Conservation (phyloP, 2,329 filamentous ascomycete species). For the Fusarium pseudonygamai region DNA sequence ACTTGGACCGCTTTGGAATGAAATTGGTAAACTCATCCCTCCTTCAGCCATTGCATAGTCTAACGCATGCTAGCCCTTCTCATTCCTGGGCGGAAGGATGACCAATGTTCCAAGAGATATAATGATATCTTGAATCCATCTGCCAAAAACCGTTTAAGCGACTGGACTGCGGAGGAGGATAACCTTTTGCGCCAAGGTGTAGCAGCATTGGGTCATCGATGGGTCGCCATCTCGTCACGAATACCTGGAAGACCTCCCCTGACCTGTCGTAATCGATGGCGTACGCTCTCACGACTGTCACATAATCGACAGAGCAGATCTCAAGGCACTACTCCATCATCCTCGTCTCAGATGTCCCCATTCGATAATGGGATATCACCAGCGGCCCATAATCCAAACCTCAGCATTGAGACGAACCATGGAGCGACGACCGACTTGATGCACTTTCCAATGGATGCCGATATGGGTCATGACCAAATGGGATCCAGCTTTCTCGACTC, state of each 20-base stretch:
- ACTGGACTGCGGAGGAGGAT: conserved; percentile 43
- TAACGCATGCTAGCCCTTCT: conserved; percentile 25
- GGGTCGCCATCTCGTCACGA: conserved; percentile 42
- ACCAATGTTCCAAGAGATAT: conserved; percentile 45
- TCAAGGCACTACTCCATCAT: conserved; percentile 34
- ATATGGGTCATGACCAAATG: conserved; percentile 18
- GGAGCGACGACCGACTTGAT: conserved; percentile 8
- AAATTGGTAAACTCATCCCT: conserved; percentile 31
- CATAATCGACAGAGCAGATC: conserved; percentile 26
- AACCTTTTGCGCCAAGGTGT: conserved; percentile 39
- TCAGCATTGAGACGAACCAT: neutral
- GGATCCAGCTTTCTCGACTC: conserved; percentile 26
- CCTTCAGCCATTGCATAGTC: neutral
- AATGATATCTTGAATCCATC: conserved; percentile 43
- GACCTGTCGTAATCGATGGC: conserved; percentile 45
- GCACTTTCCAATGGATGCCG: conserved; percentile 16
- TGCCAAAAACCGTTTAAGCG: conserved; percentile 39
- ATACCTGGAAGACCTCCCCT: conserved; percentile 43
- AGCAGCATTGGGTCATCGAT: conserved; percentile 38
- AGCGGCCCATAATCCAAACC: conserved; percentile 8
- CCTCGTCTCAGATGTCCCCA: conserved; percentile 32
- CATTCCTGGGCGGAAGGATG: conserved; percentile 45
- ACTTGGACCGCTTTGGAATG: conserved; percentile 41
- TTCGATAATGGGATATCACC: conserved; percentile 30
- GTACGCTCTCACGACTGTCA: conserved; percentile 26